Percentiles rank a stretch among this genome's conserved stretches.
Conservation (phyloP, 768 basidiomycete genomes). For the Termitomyces eurrhizus region DNA sequence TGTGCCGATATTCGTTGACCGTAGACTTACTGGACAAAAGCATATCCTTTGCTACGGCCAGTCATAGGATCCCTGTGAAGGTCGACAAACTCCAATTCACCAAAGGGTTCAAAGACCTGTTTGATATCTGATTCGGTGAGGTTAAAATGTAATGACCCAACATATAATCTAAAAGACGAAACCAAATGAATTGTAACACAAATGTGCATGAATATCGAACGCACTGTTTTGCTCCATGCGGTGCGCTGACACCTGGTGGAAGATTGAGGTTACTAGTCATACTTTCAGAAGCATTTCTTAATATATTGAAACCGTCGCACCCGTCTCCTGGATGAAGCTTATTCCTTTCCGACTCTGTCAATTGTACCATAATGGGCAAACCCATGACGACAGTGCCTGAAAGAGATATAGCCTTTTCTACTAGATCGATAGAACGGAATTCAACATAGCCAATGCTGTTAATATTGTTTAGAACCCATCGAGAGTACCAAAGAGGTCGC, state of each 20-base stretch:
- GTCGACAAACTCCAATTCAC: conserved; percentile 97
- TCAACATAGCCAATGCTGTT: conserved; percentile 96
- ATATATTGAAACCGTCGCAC: conserved; percentile 38
- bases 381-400: conserved; percentile 98
- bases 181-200: background rate
- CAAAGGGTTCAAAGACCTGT: conserved; percentile 99
- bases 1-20: background rate
- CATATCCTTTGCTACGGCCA: conserved; percentile 95
- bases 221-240: conserved; percentile 82
- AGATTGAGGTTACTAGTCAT: conserved; percentile 66
- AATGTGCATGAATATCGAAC: conserved; percentile 22
- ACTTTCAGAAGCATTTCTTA: conserved; percentile 11
- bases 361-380: conserved; percentile 92
- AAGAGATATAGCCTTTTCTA: conserved; percentile 85
- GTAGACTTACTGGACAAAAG: conserved; percentile 84
- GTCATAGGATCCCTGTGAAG: conserved; percentile 93
- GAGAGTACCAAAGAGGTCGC: conserved; percentile 17
- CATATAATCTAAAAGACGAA: conserved; percentile 75
- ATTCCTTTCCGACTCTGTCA: conserved; percentile 96
- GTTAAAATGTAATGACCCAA: conserved; percentile 95
- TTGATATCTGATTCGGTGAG: conserved; percentile 96
- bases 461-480: conserved; percentile 1
- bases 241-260: conserved; percentile 79
- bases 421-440: conserved; percentile 85
- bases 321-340: conserved; percentile 84